A percentile compares a stretch with the other conserved stretches of the same genome.
Evolutionary conservation across 352 stramenopile species (phyloP).

Genomic region (Phytophthora nicotianae): DNA sequence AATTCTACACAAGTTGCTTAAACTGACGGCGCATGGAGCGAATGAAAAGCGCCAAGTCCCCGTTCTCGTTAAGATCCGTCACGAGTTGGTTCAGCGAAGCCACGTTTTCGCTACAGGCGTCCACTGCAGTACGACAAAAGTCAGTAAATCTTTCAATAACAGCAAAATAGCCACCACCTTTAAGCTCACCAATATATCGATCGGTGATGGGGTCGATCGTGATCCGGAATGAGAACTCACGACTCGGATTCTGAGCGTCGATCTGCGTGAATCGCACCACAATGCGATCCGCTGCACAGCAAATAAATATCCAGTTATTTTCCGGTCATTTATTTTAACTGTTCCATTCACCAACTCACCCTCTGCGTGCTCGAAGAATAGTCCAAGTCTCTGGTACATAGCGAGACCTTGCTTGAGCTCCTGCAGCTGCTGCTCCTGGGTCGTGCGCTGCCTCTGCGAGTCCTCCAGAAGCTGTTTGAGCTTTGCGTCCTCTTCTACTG

Average conservation of each 20-base stretch:
- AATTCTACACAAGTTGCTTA: slow-evolving; percentile 58
- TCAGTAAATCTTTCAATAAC: slow-evolving; percentile 7
- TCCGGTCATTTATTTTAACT: not conserved
- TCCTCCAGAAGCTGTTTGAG: slow-evolving; percentile 57
- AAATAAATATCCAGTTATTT: not conserved
- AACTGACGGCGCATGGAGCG: slow-evolving; percentile 82
- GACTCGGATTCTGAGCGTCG: slow-evolving; percentile 52
- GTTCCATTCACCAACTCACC: slow-evolving; percentile 28
- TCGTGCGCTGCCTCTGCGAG: slow-evolving; percentile 45
- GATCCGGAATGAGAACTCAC: slow-evolving; percentile 78
- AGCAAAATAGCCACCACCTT: not conserved
- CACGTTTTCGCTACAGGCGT: slow-evolving; percentile 66
- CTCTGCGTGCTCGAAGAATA: slow-evolving; percentile 71
- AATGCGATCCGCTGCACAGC: slow-evolving; percentile 55
- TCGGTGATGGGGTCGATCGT: slow-evolving; percentile 65
- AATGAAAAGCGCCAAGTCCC: slow-evolving; percentile 79
- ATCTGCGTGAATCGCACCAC: slow-evolving; percentile 76
- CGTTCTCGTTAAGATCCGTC: slow-evolving; percentile 61
- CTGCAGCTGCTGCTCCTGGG: slow-evolving; percentile 53
- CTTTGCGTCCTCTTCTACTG: slow-evolving; percentile 58
- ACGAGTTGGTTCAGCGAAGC: slow-evolving; percentile 51
- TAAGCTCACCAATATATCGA: slow-evolving; percentile 57
- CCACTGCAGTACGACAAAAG: slow-evolving; percentile 44
- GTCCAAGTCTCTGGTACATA: slow-evolving; percentile 71
- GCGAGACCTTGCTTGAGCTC: slow-evolving; percentile 67